These are phyloP conservation scores for Mycena vulgaris DNA, from an alignment of 768 basidiomycete genomes.

Conservation along the genomic window DNA sequence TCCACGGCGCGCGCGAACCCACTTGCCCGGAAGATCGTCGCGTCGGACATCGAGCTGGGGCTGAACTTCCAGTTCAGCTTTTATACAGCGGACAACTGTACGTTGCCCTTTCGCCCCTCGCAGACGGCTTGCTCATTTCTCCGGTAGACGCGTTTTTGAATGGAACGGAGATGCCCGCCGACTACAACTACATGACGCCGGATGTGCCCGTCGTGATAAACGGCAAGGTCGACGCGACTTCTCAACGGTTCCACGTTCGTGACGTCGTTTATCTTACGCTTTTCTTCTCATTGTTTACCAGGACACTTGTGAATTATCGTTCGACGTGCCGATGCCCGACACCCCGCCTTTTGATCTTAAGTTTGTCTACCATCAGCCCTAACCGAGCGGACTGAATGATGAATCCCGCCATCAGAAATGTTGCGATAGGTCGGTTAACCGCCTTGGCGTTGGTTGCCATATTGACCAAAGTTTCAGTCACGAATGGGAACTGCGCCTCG, in stretches of 20 bases:
- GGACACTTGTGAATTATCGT: constrained; percentile 61
- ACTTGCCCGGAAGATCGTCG: constrained; percentile 73
- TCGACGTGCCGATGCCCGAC: constrained; percentile 56
- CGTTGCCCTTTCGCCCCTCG: constrained; percentile 28
- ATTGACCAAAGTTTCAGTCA: constrained; percentile 45
- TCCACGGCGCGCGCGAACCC: constrained; percentile 68
- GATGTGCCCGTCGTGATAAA: constrained; percentile 60
- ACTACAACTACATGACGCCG: constrained; percentile 63
- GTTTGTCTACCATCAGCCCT: constrained; percentile 31
- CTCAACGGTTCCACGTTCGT: constrained; percentile 65
- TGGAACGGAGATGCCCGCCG: constrained; percentile 55
- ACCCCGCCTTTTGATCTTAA: constrained; percentile 63
- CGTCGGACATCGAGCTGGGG: constrained; percentile 63
- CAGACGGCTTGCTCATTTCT: neutral
- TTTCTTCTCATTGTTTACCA: constrained; percentile 31
- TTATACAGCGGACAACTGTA: constrained; percentile 71
- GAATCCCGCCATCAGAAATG: constrained; percentile 49
- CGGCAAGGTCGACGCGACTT: constrained; percentile 59
- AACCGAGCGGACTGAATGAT: neutral
- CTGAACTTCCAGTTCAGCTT: constrained; percentile 53
- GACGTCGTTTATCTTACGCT: neutral
- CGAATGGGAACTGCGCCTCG: constrained; percentile 67
- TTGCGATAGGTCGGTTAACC: constrained; percentile 58
- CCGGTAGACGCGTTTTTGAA: constrained; percentile 63
- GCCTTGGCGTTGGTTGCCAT: too few species aligned